Evolutionary conservation across 768 basidiomycete genomes (phyloP), one percentile per base, ranked within the genome.

Genomic region (Serendipita sp.): DNA sequence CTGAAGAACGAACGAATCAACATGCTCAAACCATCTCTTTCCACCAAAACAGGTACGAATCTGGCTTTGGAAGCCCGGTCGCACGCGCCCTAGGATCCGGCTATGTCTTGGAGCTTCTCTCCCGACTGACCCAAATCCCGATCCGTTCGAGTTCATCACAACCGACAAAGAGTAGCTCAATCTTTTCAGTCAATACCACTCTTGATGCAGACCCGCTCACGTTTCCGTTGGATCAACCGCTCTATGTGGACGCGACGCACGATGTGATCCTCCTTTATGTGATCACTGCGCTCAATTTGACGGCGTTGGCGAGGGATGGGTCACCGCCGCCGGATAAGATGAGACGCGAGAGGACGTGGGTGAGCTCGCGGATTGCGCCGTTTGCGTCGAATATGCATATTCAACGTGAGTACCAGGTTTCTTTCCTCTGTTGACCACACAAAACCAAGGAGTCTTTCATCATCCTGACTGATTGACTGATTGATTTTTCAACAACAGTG

Each of bases 181-280:
- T 28, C 11, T 51, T 51, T 24, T 11, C 11, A 14, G 48, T 51
- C 11, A 78, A 78, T 67, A 67, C 71, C 38, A 72, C 74, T 0
- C 69, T 75, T 64, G 74, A 76, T 63, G 66, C 73, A 62, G 72
- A 67, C 45, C 61, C 64, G 11, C 63, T 65, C 34, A 68, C 66
- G 26, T 73, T 73, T 68, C 72, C 72, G 4, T 66, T 73, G 30
- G 64, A 71, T 60, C 67, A 69, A 60, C 63, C 53, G 17, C 69
- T 76, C 43, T 75, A 75, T 64, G 70, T 76, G 42, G 76, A 77
- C 48, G 70, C 70, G 48, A 88, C 87, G 2, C 93, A 94, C 63
- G 92, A 94, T 68, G 88, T 90, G n/a, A 87, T 93, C 42, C 82
- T 93, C 0, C 73, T 91, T n/a, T 86, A 91, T 68, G 87, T 90